Evolutionary conservation across 1,139 yeast species (phyloP).

Genomic region (Geotrichum macrosporum): DNA sequence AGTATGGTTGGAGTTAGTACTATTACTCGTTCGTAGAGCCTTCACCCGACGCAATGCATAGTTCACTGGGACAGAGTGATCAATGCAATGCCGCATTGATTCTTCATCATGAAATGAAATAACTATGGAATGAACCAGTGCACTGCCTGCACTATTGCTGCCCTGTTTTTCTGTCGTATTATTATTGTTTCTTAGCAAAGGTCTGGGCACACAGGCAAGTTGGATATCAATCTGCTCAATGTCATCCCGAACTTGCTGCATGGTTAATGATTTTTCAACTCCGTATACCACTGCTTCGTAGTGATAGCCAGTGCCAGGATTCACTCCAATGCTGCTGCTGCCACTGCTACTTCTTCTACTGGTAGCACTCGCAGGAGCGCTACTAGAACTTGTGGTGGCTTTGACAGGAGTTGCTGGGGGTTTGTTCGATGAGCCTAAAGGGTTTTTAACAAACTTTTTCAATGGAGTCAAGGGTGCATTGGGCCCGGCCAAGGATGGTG

Average conservation of each 20-base stretch:
- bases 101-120: slow-evolving; percentile 13
- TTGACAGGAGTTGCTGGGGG: neutral
- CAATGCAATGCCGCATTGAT: slow-evolving; percentile 8
- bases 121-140: slow-evolving; percentile 14
- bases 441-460: neutral
- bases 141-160: neutral
- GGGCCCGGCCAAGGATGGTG: slow-evolving; percentile 1
- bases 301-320: neutral
- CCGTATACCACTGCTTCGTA: slow-evolving; percentile 20
- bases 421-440: neutral
- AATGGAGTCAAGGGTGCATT: neutral
- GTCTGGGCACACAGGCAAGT: slow-evolving; percentile 17
- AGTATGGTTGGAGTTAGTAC: no score
- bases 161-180: neutral
- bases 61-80: slow-evolving; percentile 14
- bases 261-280: slow-evolving; percentile 13
- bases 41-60: slow-evolving; percentile 15
- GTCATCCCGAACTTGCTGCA: slow-evolving; percentile 14
- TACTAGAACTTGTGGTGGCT: neutral
- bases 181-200: slow-evolving; percentile 8
- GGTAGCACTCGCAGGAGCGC: neutral
- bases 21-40: slow-evolving; percentile 9
- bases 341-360: neutral
- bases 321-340: neutral
- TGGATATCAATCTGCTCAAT: slow-evolving; percentile 9